Percentiles rank a stretch among this genome's conserved stretches.
These are phyloP conservation scores for Taxillus chinensis DNA, from an alignment of 164 flowering plant species.

Conservation along the genomic window DNA sequence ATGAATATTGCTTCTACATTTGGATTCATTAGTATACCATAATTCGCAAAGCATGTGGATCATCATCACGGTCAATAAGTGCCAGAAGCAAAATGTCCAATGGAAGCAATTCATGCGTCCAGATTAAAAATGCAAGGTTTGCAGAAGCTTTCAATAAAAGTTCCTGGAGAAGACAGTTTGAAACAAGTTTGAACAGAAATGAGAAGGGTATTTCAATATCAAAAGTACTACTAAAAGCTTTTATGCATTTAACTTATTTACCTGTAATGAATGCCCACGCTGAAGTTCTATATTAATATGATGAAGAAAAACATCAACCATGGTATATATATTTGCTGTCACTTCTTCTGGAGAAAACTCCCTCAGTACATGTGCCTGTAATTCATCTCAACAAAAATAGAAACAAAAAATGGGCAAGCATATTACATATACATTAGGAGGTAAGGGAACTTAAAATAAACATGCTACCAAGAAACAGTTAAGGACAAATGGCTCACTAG, in stretches of 20 bases:
- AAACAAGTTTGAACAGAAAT: neutral
- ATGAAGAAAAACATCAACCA: slow-evolving; percentile 97
- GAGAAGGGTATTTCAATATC: neutral
- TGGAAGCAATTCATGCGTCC: slow-evolving; percentile 94
- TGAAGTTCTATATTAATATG: slow-evolving; percentile 82
- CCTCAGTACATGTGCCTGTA: slow-evolving; percentile 75
- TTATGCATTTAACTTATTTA: slow-evolving; percentile 3
- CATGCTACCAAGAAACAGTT: neutral
- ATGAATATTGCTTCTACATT: no score
- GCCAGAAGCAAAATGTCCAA: slow-evolving; percentile 89
- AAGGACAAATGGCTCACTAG: slow-evolving; percentile 37
- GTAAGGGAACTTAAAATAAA: neutral
- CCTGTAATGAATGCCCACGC: slow-evolving; percentile 79
- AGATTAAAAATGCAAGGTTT: slow-evolving; percentile 67
- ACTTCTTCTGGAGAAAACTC: slow-evolving; percentile 97
- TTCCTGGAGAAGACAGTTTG: slow-evolving; percentile 40
- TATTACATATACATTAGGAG: neutral
- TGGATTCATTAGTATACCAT: slow-evolving; percentile 44
- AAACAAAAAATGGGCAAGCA: neutral
- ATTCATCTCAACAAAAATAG: slow-evolving; percentile 2
- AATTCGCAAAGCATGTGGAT: slow-evolving; percentile 81
- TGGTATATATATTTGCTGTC: slow-evolving; percentile 81
- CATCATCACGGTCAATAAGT: slow-evolving; percentile 95
- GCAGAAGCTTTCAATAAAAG: slow-evolving; percentile 59
- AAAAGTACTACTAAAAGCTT: neutral